Base-by-base conservation (phyloP, 768 basidiomycete species). In the Xerocomus potaroensis region DNA sequence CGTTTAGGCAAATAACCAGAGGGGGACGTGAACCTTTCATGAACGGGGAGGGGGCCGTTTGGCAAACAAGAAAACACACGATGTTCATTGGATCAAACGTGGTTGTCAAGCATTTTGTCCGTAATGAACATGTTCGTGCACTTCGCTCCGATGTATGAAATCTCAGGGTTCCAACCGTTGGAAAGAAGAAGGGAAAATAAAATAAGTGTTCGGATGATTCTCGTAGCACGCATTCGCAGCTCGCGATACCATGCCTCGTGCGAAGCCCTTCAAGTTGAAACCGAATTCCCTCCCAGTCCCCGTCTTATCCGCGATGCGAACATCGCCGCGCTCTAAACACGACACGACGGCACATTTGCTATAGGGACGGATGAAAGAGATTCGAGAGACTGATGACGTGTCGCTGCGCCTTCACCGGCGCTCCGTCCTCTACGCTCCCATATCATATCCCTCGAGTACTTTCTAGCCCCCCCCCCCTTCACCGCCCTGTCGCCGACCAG, bases 271-370 rank as follows among this genome's bases (percentile, higher is more conserved):
- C 27, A n/a, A 5, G 26, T n/a, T 21, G 36, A 34, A n/a, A n/a
- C 27, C 39, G 33, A 22, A 42, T n/a, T n/a, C n/a, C n/a, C n/a
- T n/a, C 22, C 5, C 14, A 4, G 22, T 26, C 18, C 16, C 19
- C 30, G 47, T 23, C 35, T 37, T 33, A 29, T 50, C 23, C 41
- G 50, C 48, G 35, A 50, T 42, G 21, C 34, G 26, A 12, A 3
- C 43, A 27, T 26, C 16, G 10, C 8, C 14, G 12, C 23, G 11
- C 29, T 42, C 41, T 42, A 42, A 22, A n/a, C 14, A 31, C 29
- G 30, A 42, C 14, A 19, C 29, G 40, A 8, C n/a, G n/a, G n/a
- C n/a, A n/a, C n/a, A n/a, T n/a, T n/a, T n/a, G n/a, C n/a, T n/a
- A n/a, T n/a, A n/a, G n/a, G n/a, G n/a, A n/a, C n/a, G n/a, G n/a